Conservation (phyloP, 805 yeast species). For the Cyberlindnera samutprakarnensis region DNA sequence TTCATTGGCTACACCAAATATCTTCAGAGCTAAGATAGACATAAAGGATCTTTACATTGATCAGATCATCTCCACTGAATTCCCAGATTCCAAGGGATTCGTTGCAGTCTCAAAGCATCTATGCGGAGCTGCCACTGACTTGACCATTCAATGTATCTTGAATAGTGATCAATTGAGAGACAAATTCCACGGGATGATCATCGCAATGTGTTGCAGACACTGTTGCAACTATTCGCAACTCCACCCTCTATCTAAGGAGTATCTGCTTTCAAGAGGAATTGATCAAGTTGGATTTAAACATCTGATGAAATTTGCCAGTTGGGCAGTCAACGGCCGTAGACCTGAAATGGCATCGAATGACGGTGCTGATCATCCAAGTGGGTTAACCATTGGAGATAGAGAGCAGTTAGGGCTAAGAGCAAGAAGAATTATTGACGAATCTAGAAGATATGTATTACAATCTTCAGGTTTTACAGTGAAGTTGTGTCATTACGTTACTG, state of each 20-base stretch:
- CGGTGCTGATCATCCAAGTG: conserved; percentile 37
- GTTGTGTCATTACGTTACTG: conserved; percentile 51
- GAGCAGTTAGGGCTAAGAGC: conserved; percentile 58
- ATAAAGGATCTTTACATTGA: conserved; percentile 67
- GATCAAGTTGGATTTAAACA: conserved; percentile 33
- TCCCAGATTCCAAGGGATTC: conserved; percentile 13
- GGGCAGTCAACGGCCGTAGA: conserved; percentile 78
- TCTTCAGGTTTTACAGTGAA: conserved; percentile 34
- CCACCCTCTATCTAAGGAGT: conserved; percentile 21
- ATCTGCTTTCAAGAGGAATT: conserved; percentile 18
- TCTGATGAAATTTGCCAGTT: conserved; percentile 63
- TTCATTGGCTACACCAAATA: conserved; percentile 25
- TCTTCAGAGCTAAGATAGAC: conserved; percentile 56
- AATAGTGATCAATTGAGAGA: conserved; percentile 27
- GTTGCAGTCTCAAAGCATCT: conserved; percentile 81
- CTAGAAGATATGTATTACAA: conserved; percentile 47
- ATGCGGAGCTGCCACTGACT: conserved; percentile 92
- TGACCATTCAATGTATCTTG: conserved; percentile 60
- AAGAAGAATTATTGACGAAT: conserved; percentile 67
- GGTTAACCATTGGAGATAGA: conserved; percentile 40
- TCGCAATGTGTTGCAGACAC: conserved; percentile 94
- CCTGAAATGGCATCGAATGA: conserved; percentile 32
- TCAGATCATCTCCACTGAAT: conserved; percentile 29
- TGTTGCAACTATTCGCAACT: conserved; percentile 61
- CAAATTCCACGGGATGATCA: conserved; percentile 49